Percentiles rank a stretch among this genome's conserved stretches.
These are phyloP conservation scores for Vitis amurensis DNA, from an alignment of 164 flowering plant species.

Conservation along the genomic window DNA sequence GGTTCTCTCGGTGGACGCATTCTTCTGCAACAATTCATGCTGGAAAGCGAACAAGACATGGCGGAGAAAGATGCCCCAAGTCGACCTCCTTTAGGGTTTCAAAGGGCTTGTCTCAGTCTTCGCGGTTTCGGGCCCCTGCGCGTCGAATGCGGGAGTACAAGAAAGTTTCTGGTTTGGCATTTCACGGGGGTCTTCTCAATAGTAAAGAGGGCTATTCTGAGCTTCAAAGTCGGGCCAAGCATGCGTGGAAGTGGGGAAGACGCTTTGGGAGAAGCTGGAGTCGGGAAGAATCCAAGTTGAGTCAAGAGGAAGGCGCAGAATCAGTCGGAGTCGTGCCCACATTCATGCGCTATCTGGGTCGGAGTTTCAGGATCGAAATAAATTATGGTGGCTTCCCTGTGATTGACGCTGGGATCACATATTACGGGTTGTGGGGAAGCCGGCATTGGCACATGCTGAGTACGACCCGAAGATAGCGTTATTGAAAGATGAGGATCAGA, in stretches of 20 bases:
- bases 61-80: conserved; percentile 28
- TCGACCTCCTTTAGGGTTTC: conserved; percentile 16
- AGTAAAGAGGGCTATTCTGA: conserved; percentile 26
- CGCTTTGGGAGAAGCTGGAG: conserved; percentile 37
- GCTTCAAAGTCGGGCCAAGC: conserved; percentile 36
- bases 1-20: conserved; percentile 26
- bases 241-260: conserved; percentile 39
- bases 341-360: conserved; percentile 50
- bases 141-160: conserved; percentile 26
- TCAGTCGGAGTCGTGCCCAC: conserved; percentile 52
- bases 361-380: conserved; percentile 42
- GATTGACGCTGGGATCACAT: conserved; percentile 82
- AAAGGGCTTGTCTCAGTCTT: conserved; percentile 9
- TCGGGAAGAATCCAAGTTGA: conserved; percentile 27
- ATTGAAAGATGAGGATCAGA: conserved; percentile 49
- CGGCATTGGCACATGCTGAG: conserved; percentile 67
- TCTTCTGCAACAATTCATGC: conserved; percentile 17
- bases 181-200: conserved; percentile 27
- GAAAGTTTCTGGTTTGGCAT: conserved; percentile 48
- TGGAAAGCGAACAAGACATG: conserved; percentile 32
- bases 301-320: conserved; percentile 15
- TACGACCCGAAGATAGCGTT: conserved; percentile 55
- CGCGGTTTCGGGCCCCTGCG: conserved; percentile 15
- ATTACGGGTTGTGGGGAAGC: conserved; percentile 77
- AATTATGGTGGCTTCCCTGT: conserved; percentile 69